Evolutionary conservation across 176 grass and related monocot genomes (phyloP).

Genomic region (Paspalum vaginatum): DNA sequence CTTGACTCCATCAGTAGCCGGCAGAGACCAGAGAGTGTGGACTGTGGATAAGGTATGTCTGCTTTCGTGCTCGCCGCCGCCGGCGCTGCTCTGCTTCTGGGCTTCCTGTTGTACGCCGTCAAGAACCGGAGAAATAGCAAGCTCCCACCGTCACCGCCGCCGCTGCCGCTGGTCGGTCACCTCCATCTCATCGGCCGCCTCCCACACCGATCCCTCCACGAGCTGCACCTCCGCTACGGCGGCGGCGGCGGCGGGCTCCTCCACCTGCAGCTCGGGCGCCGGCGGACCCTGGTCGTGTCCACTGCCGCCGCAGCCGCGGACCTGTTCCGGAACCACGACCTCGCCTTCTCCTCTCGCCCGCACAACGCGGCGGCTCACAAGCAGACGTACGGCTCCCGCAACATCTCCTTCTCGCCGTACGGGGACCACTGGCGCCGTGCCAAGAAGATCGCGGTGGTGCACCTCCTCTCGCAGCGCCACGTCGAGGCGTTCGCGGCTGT

Average conservation of each 20-base stretch:
- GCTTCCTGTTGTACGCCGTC: too few species aligned
- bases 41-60: too few species aligned
- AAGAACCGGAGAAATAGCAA: too few species aligned
- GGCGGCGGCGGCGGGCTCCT: constrained; percentile 22
- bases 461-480: constrained; percentile 37
- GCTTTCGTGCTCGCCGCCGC: too few species aligned
- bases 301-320: constrained; percentile 40
- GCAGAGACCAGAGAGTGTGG: too few species aligned
- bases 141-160: too few species aligned
- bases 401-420: constrained; percentile 49
- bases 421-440: constrained; percentile 44
- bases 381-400: constrained; percentile 16
- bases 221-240: constrained; percentile 33
- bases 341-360: constrained; percentile 49
- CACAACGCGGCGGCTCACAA: constrained; percentile 15
- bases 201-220: constrained; percentile 44
- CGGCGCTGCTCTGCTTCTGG: too few species aligned
- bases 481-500: neutral
- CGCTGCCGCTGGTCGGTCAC: too few species aligned
- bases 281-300: constrained; percentile 42
- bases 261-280: constrained; percentile 35
- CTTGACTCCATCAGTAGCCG: too few species aligned
- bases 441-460: constrained; percentile 45
- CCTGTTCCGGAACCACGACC: constrained; percentile 47
- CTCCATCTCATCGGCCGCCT: constrained; percentile 1